Evolutionary conservation across 371 early-diverging fungal genomes (phyloP), one percentile per base, ranked within the genome.

Genomic region (Rhizopus delemar): DNA sequence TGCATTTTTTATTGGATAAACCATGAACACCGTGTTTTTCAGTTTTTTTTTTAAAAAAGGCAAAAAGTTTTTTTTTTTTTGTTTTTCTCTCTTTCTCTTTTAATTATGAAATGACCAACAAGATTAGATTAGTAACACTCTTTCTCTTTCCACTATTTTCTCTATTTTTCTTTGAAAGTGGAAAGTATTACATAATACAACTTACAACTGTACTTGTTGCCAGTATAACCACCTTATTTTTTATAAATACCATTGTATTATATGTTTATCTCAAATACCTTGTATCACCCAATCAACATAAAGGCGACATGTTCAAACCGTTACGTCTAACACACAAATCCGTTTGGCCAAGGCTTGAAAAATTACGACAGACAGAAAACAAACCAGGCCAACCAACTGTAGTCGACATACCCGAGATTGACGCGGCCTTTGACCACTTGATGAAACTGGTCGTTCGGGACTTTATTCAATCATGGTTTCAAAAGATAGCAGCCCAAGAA

Each of bases 401-500:
- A 49, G 28, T 22, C 62, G 32, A 52, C 57, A 41, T 60, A 36
- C 62, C 60, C 22, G 73, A 74, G 9, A 65, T 80, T 51, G 70
- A 78, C 0, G 69, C 71, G n/a, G 70, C 75, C 5, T 65, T 83
- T 13, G 76, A 83, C 29, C 57, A 61, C 6, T 57, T 85, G 4
- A 52, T 82, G 5, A 64, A 71, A 16, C 69, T 73, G 34, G 63
- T 82, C 16, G 52, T 85, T 7, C 77, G 84, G 31, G 86, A 85
- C 51, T 85, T 83, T 68, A 79, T 85, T 7, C 65, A 77, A 12
- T 79, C 74, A 13, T 85, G 86, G 86, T 82, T 78, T 68, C 65
- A 75, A 7, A 71, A 79, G n/a, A 75, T 85, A 13, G 74, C 80
- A 6, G 65, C 63, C 0, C 59, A 57, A 34, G 75, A 58, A 43